Evolutionary conservation across 192 early-diverging fungal species (phyloP).

Genomic region (Bifiguratus adelaidae): DNA sequence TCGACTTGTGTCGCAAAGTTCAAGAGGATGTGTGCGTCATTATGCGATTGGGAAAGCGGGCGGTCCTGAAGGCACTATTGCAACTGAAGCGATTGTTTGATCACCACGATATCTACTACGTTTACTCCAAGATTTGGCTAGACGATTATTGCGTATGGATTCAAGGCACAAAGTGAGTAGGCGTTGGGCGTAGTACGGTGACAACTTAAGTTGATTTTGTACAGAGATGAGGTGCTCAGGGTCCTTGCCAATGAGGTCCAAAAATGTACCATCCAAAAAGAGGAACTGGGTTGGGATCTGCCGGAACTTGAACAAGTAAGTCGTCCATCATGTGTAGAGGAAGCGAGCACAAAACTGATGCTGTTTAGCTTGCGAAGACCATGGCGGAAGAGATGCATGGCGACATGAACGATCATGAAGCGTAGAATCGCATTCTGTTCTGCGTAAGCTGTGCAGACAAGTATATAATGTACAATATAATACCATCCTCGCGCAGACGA

Average conservation of each 20-base stretch:
- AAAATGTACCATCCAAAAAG: conserved; percentile 53
- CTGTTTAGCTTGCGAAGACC: no score
- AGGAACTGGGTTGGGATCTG: conserved; percentile 65
- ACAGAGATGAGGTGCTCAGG: conserved; percentile 59
- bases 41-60: conserved; percentile 74
- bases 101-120: conserved; percentile 78
- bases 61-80: conserved; percentile 69
- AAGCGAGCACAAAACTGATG: no score
- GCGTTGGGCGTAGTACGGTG: not conserved
- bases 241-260: conserved; percentile 77
- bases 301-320: conserved; percentile 63
- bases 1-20: conserved; percentile 60
- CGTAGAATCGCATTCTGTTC: no score
- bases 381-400: no score
- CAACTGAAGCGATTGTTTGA: conserved; percentile 72
- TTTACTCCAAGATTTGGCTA: conserved; percentile 79
- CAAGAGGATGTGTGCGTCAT: conserved; percentile 72
- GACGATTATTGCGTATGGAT: conserved; percentile 98
- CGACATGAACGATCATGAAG: no score
- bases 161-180: conserved; percentile 55
- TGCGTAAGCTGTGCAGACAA: no score
- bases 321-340: no score
- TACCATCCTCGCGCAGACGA: no score
- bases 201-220: not conserved
- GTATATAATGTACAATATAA: no score